These are phyloP conservation scores for Penicillium aurantiogriseum DNA, from an alignment of 2,329 filamentous ascomycete genomes.

Conservation along the genomic window DNA sequence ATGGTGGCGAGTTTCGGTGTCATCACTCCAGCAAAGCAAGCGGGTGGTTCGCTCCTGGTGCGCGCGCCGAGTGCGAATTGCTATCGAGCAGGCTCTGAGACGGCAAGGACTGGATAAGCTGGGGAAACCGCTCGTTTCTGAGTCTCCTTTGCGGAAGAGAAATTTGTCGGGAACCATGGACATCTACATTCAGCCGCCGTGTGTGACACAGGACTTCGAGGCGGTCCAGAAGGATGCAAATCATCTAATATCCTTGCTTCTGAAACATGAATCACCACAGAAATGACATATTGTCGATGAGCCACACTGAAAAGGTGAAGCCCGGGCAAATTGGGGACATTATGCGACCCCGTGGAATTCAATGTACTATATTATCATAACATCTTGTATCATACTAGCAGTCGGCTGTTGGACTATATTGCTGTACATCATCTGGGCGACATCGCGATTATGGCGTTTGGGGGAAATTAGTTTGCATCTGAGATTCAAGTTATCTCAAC, in stretches of 20 bases:
- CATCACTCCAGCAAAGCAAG: conserved; percentile 33
- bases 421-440: not conserved
- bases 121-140: conserved; percentile 16
- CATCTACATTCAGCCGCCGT: conserved; percentile 22
- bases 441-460: conserved; percentile 3
- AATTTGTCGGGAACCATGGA: conserved; percentile 40
- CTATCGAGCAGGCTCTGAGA: conserved; percentile 48
- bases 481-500: not conserved
- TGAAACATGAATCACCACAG: conserved; percentile 6
- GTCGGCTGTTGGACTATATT: not conserved
- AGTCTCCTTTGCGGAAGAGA: not conserved
- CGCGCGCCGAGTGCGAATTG: conserved; percentile 44
- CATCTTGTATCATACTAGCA: conserved; percentile 12
- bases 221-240: conserved; percentile 25
- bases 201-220: conserved; percentile 23
- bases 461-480: conserved; percentile 1
- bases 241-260: conserved; percentile 9
- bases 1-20: conserved; percentile 48
- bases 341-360: not conserved
- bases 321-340: not conserved
- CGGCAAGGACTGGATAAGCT: conserved; percentile 46
- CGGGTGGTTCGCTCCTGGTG: conserved; percentile 50
- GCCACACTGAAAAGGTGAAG: not conserved
- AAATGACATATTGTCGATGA: not conserved
- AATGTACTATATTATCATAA: conserved; percentile 5